These are phyloP conservation scores for Stephanodiscus triporus DNA, from an alignment of 108 stramenopile genomes.

Conservation along the genomic window DNA sequence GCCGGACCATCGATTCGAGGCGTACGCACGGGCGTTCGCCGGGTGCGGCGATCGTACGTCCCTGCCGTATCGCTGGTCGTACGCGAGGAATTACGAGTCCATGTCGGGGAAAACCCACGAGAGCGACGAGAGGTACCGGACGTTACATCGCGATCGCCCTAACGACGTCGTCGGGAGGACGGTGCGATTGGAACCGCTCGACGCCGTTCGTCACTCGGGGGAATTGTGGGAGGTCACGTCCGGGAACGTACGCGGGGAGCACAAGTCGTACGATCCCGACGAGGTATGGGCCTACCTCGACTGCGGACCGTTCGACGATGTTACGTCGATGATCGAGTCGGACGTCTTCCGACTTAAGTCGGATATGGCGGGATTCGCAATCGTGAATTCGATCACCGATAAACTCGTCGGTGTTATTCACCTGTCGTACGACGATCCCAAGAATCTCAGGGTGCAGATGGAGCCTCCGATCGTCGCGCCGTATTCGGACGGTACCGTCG, in stretches of 20 bases:
- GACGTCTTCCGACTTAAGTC: constrained; percentile 64
- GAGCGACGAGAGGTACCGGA: constrained; percentile 59
- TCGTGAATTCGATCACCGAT: constrained; percentile 73
- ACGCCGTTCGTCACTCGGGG: constrained; percentile 56
- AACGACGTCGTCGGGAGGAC: constrained; percentile 65
- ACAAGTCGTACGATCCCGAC: constrained; percentile 67
- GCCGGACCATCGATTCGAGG: constrained; percentile 83
- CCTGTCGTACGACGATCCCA: constrained; percentile 71
- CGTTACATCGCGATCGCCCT: constrained; percentile 56
- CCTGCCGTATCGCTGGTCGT: constrained; percentile 71
- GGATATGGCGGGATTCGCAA: constrained; percentile 77
- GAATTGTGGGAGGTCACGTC: constrained; percentile 67
- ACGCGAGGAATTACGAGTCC: constrained; percentile 77
- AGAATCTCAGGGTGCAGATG: constrained; percentile 72
- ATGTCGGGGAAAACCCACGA: constrained; percentile 60
- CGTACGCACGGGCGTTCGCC: constrained; percentile 86
- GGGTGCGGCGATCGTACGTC: constrained; percentile 63
- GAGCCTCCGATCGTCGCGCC: constrained; percentile 77
- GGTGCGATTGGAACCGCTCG: constrained; percentile 72
- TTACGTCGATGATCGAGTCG: constrained; percentile 50
- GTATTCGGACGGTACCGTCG: constrained; percentile 53
- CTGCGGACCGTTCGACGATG: constrained; percentile 69
- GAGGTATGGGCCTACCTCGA: constrained; percentile 87
- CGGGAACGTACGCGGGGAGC: constrained; percentile 57
- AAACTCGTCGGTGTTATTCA: constrained; percentile 68